Percentiles rank a stretch among this genome's conserved stretches.
phyloP scores from a whole-genome alignment of 139 green algal genomes.

The Volvox africanus region DNA sequence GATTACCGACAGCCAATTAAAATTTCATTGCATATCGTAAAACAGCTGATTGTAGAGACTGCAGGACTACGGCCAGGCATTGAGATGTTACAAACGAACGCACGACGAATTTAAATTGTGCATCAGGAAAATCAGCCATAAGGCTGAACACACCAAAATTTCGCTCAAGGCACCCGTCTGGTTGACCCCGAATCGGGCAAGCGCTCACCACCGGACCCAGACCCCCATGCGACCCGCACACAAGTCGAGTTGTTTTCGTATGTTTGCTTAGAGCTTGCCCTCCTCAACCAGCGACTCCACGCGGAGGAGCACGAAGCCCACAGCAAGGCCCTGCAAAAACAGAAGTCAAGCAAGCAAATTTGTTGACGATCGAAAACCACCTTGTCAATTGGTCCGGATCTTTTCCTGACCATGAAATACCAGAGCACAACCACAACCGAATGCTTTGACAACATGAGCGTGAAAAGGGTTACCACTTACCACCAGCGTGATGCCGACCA shows the following conservation, averaged over 20 bases:
- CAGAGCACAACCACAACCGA: not conserved
- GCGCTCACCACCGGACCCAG: not conserved
- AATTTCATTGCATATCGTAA: no score
- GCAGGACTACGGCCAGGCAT: no score
- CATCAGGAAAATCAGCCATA: not conserved
- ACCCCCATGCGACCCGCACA: not conserved
- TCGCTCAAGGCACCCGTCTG: not conserved
- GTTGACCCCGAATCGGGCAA: not conserved
- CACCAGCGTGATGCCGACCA: constrained; percentile 90
- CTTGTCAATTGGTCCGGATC: not conserved
- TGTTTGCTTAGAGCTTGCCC: constrained; percentile 80
- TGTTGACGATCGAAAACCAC: not conserved
- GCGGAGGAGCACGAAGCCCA: constrained; percentile 94
- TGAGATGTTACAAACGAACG: constrained; percentile 13
- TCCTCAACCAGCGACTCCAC: constrained; percentile 92
- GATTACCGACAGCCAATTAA: no score
- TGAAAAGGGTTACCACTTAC: constrained; percentile 64
- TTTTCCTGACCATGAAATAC: not conserved
- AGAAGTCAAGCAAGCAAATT: constrained; percentile 12
- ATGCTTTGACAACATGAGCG: not conserved
- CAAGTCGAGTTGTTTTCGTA: not conserved
- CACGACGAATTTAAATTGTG: not conserved
- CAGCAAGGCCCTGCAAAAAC: constrained; percentile 86
- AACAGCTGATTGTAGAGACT: no score
- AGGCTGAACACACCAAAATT: constrained; percentile 4